Evolutionary conservation across 768 basidiomycete genomes (phyloP), one percentile per base, ranked within the genome.

Genomic region (Phylloporus sp.): DNA sequence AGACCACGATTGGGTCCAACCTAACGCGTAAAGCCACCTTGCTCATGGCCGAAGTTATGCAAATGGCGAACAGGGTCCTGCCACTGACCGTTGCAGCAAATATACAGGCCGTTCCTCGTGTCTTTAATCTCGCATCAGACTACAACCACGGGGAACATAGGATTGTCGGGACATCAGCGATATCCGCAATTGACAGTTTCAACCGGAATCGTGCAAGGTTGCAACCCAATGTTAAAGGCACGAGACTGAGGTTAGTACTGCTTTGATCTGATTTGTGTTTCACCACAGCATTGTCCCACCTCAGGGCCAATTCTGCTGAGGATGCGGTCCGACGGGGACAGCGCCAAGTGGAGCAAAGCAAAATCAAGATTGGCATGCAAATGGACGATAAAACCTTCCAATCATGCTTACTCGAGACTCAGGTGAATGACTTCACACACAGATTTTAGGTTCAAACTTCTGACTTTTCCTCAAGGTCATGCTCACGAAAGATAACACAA

Each of bases 321-420:
- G 95, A 97, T 61, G 80, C 89, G 2, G 79, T 95, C 28, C 81
- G 89, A 27, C 80, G 93, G 41, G 90, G 90, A 12, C 95, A 97
- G 69, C 78, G 90, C 54, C 91, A 93, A 59, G 86, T 95, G 2
- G 92, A 97, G 60, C 89, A 93, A 60, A 85, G 82, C 23, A 94
- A 91, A 69, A 76, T 97, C 48, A 91, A 93, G 65, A 79, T 88
- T 64, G 88, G 86, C 53, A 84, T 97, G 80, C 89, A 92, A 70
- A 91, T 98, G 82, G 97, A 99, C 65, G 97, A 98, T 68, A 86
- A 79, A 66, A 81, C 87, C 5, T 99, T 98, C 70, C 91, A 95
- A 63, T 75, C 84, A 5, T 80, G 77, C 35, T 73, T 99, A 45
- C 76, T 94, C 20, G 93, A 97, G 60, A 91, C 92, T 2, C 90